These are phyloP conservation scores for Backusella morwellensis DNA, from an alignment of 192 early-diverging fungal species.

Conservation along the genomic window DNA sequence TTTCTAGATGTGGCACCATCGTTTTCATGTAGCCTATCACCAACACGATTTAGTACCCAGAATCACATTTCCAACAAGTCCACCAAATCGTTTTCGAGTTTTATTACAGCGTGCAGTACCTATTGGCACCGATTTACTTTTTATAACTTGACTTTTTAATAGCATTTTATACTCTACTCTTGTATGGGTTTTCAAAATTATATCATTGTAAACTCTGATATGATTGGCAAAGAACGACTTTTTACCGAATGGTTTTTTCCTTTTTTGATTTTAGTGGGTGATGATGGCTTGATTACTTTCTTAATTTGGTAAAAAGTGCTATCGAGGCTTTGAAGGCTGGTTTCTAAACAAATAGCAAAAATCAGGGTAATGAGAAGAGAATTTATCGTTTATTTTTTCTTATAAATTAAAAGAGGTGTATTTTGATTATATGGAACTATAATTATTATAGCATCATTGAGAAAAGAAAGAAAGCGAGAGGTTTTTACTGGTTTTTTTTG, in stretches of 20 bases:
- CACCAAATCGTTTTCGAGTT: background rate
- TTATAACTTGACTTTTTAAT: background rate
- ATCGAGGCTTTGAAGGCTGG: constrained; percentile 1
- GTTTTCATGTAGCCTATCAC: background rate
- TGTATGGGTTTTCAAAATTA: background rate
- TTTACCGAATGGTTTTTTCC: background rate
- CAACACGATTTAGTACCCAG: background rate
- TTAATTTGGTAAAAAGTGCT: background rate
- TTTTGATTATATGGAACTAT: background rate
- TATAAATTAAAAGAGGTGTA: background rate
- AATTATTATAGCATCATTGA: background rate
- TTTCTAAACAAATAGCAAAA: background rate
- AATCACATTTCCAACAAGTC: background rate
- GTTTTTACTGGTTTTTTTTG: background rate
- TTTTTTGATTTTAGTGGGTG: background rate
- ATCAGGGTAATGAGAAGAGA: background rate
- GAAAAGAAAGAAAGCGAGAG: background rate
- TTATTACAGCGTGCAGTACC: background rate
- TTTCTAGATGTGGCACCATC: background rate
- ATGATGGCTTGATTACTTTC: constrained; percentile 1
- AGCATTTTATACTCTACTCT: background rate
- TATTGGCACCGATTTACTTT: background rate
- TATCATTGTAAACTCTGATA: background rate
- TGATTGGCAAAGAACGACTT: background rate
- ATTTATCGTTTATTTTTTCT: background rate